These are phyloP conservation scores for Cajanus cajan DNA, from an alignment of 306 rosid genomes.

Conservation along the genomic window DNA sequence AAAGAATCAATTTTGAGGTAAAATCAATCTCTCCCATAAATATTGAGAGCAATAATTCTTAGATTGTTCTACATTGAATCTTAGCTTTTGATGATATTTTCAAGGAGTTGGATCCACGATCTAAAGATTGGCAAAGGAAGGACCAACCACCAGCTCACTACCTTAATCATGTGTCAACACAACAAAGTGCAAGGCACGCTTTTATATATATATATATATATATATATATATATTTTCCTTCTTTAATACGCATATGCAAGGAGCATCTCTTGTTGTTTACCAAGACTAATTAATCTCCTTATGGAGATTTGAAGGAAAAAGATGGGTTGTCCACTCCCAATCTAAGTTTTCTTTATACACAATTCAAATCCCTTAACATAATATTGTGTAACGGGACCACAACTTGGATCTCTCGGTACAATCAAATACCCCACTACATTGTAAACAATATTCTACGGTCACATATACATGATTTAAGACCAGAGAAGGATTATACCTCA, in stretches of 20 bases:
- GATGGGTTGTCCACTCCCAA: too few relatives aligned
- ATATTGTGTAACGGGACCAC: background rate
- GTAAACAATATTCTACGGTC: background rate
- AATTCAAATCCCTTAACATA: too few relatives aligned
- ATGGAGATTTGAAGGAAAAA: too few relatives aligned
- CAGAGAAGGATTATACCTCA: slow-evolving; percentile 46
- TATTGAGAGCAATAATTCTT: background rate
- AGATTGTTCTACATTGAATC: too few relatives aligned
- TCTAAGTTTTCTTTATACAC: too few relatives aligned
- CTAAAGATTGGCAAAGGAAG: background rate
- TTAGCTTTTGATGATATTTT: background rate
- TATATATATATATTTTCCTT: too few relatives aligned
- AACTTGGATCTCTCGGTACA: background rate
- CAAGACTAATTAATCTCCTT: too few relatives aligned
- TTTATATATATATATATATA: too few relatives aligned
- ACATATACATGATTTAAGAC: background rate
- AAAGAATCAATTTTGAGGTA: background rate
- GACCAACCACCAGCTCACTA: background rate
- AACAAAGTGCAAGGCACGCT: background rate
- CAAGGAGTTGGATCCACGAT: background rate
- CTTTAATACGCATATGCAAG: too few relatives aligned
- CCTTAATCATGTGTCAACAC: background rate
- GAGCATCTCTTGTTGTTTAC: too few relatives aligned
- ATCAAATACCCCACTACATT: background rate
- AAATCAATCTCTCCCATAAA: background rate